A percentile compares a stretch with the other conserved stretches of the same genome.
These are phyloP conservation scores for Oxalis stricta DNA, from an alignment of 441 rosid genomes.

Conservation along the genomic window DNA sequence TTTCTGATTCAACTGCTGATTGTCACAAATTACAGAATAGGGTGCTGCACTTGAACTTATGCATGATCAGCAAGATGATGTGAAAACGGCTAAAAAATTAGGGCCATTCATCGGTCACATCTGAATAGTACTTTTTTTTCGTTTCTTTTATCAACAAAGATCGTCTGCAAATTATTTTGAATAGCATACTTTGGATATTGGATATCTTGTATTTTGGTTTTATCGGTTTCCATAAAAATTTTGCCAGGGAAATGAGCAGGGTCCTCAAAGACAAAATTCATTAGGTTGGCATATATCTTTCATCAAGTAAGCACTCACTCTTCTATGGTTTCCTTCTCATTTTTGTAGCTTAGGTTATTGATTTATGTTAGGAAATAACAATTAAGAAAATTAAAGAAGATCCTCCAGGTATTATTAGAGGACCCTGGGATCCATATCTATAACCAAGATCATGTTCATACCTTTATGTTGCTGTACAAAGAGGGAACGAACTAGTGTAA, in stretches of 20 bases:
- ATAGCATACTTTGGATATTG: no score
- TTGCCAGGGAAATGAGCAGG: conserved; percentile 48
- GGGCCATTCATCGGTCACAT: neutral
- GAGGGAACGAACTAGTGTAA: no score
- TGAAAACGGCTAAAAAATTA: neutral
- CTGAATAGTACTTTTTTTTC: no score
- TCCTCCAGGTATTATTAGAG: no score
- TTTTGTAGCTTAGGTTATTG: conserved; percentile 1
- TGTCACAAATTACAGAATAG: neutral
- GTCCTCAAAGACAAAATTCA: conserved; percentile 32
- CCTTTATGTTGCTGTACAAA: no score
- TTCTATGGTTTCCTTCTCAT: neutral
- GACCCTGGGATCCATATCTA: no score
- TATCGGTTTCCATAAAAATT: neutral
- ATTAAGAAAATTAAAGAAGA: no score
- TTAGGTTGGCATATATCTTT: conserved; percentile 81
- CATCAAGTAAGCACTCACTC: conserved; percentile 41
- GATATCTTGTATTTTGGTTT: conserved; percentile 1
- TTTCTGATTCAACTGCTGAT: neutral
- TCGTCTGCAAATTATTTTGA: no score
- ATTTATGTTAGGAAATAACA: conserved; percentile 7
- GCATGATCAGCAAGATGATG: neutral
- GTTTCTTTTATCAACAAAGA: no score
- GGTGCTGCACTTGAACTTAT: neutral
- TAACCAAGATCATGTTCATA: no score